These are phyloP conservation scores for Candida smagusa DNA, from an alignment of 1,139 yeast genomes.

Conservation along the genomic window DNA sequence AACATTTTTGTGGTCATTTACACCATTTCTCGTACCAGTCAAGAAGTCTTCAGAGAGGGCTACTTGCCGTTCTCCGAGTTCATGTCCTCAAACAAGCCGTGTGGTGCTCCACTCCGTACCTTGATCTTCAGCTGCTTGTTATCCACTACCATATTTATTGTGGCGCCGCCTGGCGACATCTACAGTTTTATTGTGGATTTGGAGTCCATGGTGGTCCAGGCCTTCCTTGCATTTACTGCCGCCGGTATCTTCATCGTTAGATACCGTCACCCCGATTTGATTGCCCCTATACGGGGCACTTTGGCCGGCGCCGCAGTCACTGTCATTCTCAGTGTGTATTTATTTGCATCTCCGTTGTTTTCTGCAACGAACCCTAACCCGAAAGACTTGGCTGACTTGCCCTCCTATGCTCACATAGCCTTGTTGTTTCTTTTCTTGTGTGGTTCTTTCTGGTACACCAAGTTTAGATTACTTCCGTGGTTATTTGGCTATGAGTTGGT, in stretches of 20 bases:
- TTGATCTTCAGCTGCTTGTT: slow-evolving; percentile 34
- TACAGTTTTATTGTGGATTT: slow-evolving; percentile 72
- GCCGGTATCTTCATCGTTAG: slow-evolving; percentile 52
- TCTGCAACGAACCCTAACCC: slow-evolving; percentile 39
- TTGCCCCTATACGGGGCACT: slow-evolving; percentile 50
- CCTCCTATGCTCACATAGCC: slow-evolving; percentile 50
- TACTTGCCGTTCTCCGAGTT: slow-evolving; percentile 50
- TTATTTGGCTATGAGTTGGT: slow-evolving; percentile 40
- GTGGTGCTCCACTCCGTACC: slow-evolving; percentile 54
- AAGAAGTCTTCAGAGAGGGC: slow-evolving; percentile 64
- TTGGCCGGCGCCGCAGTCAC: slow-evolving; percentile 43
- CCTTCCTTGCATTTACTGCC: slow-evolving; percentile 48
- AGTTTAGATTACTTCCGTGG: slow-evolving; percentile 45
- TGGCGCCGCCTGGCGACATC: slow-evolving; percentile 76
- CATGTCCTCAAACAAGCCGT: slow-evolving; percentile 57
- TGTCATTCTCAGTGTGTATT: slow-evolving; percentile 35
- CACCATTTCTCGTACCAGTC: slow-evolving; percentile 58
- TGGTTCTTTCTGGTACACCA: slow-evolving; percentile 46
- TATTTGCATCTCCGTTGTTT: slow-evolving; percentile 47
- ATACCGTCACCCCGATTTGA: slow-evolving; percentile 40
- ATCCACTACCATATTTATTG: slow-evolving; percentile 44
- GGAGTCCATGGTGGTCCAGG: slow-evolving; percentile 66
- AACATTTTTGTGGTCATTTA: slow-evolving; percentile 62
- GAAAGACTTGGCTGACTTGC: slow-evolving; percentile 42
- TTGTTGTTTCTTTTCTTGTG: slow-evolving; percentile 29